Percentiles rank a stretch among this genome's conserved stretches.
Evolutionary conservation across 2,329 filamentous ascomycete genomes (phyloP).

Genomic region (Polytolypa hystricis): DNA sequence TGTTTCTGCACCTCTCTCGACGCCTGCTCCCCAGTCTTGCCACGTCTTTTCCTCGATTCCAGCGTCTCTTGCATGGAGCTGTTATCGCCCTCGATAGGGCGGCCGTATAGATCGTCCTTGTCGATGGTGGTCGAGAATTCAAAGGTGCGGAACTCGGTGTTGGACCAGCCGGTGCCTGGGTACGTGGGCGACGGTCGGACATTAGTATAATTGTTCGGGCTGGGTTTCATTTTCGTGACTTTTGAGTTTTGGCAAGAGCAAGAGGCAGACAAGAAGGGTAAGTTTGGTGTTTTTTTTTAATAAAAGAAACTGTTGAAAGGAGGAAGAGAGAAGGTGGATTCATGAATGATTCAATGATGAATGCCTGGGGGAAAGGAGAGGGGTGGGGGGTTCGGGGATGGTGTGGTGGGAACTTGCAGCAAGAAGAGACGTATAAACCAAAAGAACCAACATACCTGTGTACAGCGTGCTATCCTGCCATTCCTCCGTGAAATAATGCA

Average conservation of each 20-base stretch:
- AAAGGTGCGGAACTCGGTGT: conserved; percentile 62
- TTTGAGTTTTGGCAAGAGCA: conserved; percentile 4
- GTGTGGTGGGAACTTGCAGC: neutral
- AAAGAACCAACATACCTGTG: conserved; percentile 26
- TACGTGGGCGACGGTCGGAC: conserved; percentile 10
- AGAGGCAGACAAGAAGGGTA: conserved; percentile 4
- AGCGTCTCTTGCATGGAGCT: conserved; percentile 31
- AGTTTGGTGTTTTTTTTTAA: conserved; percentile 5
- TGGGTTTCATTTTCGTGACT: conserved; percentile 14
- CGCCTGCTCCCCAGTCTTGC: conserved; percentile 24
- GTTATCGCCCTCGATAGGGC: conserved; percentile 27
- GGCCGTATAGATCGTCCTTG: conserved; percentile 34
- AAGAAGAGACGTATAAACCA: neutral
- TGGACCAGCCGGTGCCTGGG: conserved; percentile 60
- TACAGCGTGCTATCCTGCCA: conserved; percentile 51
- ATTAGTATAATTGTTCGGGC: conserved; percentile 14
- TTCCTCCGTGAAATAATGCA: conserved; percentile 79
- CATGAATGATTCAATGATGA: too few relatives aligned
- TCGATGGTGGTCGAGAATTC: conserved; percentile 46
- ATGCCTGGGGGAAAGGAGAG: neutral
- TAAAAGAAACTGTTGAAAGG: too few relatives aligned
- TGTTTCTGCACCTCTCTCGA: conserved; percentile 27
- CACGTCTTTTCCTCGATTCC: conserved; percentile 31
- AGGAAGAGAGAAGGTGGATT: too few relatives aligned
- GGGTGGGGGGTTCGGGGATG: neutral